Conservation (phyloP, 805 yeast genomes). For the Myxozyma geophila region DNA sequence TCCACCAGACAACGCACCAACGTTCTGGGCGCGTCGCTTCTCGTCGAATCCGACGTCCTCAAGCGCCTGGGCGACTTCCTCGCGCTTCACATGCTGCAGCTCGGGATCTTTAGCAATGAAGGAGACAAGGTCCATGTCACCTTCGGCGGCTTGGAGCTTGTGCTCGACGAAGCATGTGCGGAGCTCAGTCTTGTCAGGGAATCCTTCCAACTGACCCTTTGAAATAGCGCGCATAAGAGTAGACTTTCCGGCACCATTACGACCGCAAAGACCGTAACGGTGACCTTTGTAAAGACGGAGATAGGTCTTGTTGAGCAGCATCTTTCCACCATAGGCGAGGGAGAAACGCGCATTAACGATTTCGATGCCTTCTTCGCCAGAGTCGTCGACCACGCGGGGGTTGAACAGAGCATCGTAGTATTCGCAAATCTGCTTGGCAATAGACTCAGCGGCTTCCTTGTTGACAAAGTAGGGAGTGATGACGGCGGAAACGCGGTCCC, state of each 20-base stretch:
- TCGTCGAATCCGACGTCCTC: constrained; percentile 89
- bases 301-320: constrained; percentile 91
- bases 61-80: constrained; percentile 76
- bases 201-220: constrained; percentile 95
- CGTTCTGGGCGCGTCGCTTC: constrained; percentile 85
- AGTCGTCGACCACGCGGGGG: constrained; percentile 28
- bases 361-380: constrained; percentile 63
- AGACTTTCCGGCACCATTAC: constrained; percentile 99
- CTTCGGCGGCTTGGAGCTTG: constrained; percentile 92
- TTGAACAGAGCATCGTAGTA: constrained; percentile 28
- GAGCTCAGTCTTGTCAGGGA: constrained; percentile 85
- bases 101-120: constrained; percentile 92
- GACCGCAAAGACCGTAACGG: constrained; percentile 96
- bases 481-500: constrained; percentile 41
- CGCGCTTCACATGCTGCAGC: constrained; percentile 58
- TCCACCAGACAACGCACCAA: constrained; percentile 96
- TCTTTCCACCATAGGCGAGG: constrained; percentile 95
- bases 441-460: constrained; percentile 46
- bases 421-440: constrained; percentile 32
- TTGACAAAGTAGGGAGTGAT: constrained; percentile 55
- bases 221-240: constrained; percentile 96
- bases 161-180: constrained; percentile 97
- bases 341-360: constrained; percentile 95
- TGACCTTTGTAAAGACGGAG: constrained; percentile 89
- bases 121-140: constrained; percentile 81